Conservation (phyloP, 1,284 basidiomycete species). For the Tylopilus sp. region DNA sequence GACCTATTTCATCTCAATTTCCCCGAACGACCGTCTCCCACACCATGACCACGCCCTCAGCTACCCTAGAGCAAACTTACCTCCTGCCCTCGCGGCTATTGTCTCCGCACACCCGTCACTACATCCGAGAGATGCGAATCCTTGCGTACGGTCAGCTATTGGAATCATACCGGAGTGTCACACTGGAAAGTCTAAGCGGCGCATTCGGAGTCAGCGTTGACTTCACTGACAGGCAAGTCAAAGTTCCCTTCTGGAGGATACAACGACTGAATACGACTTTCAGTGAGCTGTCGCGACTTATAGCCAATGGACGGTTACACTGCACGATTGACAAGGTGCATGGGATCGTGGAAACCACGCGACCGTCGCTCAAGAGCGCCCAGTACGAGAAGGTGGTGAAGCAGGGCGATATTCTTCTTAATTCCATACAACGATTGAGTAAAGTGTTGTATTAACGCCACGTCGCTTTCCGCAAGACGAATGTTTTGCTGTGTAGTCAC, state of each 20-base stretch:
- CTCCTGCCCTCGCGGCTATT: constrained; percentile 86
- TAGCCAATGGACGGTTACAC: constrained; percentile 84
- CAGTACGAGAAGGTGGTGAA: constrained; percentile 90
- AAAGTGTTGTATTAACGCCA: constrained; percentile 70
- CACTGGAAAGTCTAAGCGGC: constrained; percentile 79
- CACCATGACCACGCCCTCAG: constrained; percentile 36
- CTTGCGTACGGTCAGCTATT: constrained; percentile 91
- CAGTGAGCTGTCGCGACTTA: constrained; percentile 93
- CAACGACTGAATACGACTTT: background rate
- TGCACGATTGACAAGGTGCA: constrained; percentile 94
- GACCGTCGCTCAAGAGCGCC: constrained; percentile 81
- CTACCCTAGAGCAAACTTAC: constrained; percentile 84
- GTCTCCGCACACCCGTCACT: constrained; percentile 84
- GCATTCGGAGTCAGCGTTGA: constrained; percentile 90
- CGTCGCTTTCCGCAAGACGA: background rate
- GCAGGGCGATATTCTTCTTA: constrained; percentile 86
- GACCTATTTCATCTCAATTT: constrained; percentile 3
- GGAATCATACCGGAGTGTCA: constrained; percentile 88
- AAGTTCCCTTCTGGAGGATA: background rate
- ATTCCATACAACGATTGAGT: constrained; percentile 69
- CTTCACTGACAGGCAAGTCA: constrained; percentile 80
- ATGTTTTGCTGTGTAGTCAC: too few relatives aligned
- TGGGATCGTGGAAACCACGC: constrained; percentile 92
- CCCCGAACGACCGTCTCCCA: constrained; percentile 1
- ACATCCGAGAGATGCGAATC: constrained; percentile 95